Evolutionary conservation across 2,329 filamentous ascomycete species (phyloP).

Genomic region (Colletotrichum melonis): DNA sequence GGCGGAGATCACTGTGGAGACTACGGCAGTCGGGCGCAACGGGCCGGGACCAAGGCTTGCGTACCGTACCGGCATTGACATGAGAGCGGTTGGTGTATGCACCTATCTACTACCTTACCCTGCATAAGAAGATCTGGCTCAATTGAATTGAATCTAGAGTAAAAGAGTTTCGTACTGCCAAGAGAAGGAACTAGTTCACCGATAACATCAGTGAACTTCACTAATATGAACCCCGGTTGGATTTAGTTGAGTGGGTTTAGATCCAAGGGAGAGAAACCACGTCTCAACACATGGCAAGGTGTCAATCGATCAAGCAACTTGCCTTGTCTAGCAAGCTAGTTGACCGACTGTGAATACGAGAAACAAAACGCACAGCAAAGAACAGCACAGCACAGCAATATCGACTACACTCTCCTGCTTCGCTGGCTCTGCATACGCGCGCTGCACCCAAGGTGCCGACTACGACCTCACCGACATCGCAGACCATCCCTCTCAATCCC

Average conservation of each 20-base stretch:
- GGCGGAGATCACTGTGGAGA: neutral
- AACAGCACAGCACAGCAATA: neutral
- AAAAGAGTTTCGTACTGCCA: neutral
- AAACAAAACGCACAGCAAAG: neutral
- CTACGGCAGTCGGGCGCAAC: neutral
- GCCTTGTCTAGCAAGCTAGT: neutral
- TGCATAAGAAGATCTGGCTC: neutral
- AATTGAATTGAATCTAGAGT: neutral
- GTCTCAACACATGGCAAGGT: neutral
- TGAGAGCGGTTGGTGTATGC: neutral
- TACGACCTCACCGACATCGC: slow-evolving; percentile 24
- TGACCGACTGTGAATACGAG: slow-evolving; percentile 6
- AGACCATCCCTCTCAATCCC: neutral
- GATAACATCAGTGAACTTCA: neutral
- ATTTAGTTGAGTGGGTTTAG: neutral
- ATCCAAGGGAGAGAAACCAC: neutral
- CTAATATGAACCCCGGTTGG: neutral
- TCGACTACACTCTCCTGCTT: neutral
- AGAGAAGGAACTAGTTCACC: no score
- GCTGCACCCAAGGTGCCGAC: neutral
- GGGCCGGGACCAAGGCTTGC: neutral
- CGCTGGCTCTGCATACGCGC: slow-evolving; percentile 14
- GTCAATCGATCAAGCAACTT: neutral
- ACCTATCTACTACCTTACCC: neutral
- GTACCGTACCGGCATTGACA: neutral